A percentile compares a stretch with the other conserved stretches of the same genome.
Conservation (phyloP, 169 alveolate species). For the Theileria sp. region DNA sequence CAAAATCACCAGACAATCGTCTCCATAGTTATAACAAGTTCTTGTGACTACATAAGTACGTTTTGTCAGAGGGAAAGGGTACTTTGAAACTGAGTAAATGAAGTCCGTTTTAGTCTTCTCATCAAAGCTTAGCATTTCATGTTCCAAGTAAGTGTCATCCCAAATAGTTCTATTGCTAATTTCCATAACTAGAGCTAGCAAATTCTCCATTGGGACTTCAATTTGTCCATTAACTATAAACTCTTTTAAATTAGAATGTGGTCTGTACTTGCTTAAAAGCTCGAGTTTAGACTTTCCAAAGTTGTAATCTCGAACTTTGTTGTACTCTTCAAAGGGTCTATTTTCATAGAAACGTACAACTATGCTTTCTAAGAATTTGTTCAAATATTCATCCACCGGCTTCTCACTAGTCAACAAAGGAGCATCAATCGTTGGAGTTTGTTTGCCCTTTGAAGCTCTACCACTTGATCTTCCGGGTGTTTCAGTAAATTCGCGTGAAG, state of each 20-base stretch:
- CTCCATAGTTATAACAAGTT: constrained; percentile 36
- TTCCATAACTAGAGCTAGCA: constrained; percentile 39
- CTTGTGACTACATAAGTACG: constrained; percentile 53
- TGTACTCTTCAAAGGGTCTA: constrained; percentile 20
- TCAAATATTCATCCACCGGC: constrained; percentile 4
- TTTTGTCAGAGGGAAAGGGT: constrained; percentile 63
- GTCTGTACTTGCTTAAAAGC: constrained; percentile 30
- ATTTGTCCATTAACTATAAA: constrained; percentile 50
- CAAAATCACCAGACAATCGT: constrained; percentile 30
- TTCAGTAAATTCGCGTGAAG: neutral
- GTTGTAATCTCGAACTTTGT: constrained; percentile 52
- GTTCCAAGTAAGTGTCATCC: constrained; percentile 69
- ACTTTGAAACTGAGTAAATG: constrained; percentile 51
- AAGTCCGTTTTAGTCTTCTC: constrained; percentile 34
- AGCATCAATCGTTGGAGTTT: neutral
- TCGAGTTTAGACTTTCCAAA: constrained; percentile 12
- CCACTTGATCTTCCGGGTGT: neutral
- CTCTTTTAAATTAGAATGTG: constrained; percentile 37
- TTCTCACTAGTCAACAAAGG: neutral
- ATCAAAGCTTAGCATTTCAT: constrained; percentile 9
- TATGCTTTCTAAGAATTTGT: neutral
- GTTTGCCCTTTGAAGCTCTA: neutral
- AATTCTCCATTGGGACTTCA: constrained; percentile 60
- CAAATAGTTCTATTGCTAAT: constrained; percentile 32
- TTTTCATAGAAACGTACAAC: constrained; percentile 16